A percentile compares a stretch with the other conserved stretches of the same genome.
These are phyloP conservation scores for Botrytis porri DNA, from an alignment of 2,329 filamentous ascomycete species.

Conservation along the genomic window DNA sequence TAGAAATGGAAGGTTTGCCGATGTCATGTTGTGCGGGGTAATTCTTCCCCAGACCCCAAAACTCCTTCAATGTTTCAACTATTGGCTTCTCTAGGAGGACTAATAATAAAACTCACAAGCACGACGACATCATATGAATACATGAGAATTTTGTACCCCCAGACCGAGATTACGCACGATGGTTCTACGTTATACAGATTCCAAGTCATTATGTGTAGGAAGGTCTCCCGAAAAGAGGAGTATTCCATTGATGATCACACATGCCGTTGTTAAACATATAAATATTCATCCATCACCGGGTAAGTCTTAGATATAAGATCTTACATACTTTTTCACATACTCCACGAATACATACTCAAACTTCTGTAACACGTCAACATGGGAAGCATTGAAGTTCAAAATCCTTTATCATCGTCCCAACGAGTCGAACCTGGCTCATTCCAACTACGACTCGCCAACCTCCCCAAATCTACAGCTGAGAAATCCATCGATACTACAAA, in stretches of 20 bases:
- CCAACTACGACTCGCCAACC: slow-evolving; percentile 26
- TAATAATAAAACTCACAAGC: not conserved
- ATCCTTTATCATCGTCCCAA: slow-evolving; percentile 23
- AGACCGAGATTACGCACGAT: not conserved
- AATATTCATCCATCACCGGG: not conserved
- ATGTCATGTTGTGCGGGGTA: slow-evolving; percentile 14
- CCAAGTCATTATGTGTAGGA: not conserved
- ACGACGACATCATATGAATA: not conserved
- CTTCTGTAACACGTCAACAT: slow-evolving; percentile 21
- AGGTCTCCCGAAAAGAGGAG: slow-evolving; percentile 5
- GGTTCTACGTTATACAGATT: not conserved
- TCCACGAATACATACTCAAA: not conserved
- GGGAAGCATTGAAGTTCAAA: slow-evolving; percentile 24
- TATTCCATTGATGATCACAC: not conserved
- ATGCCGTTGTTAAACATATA: not conserved
- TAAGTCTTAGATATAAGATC: not conserved
- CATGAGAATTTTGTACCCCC: not conserved
- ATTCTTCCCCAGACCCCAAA: not conserved
- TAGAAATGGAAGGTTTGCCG: slow-evolving; percentile 14
- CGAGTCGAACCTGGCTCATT: slow-evolving; percentile 33
- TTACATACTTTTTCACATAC: not conserved
- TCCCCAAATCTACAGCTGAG: slow-evolving; percentile 21
- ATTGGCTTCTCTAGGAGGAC: not conserved
- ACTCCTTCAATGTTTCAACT: not conserved
- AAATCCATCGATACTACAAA: slow-evolving; percentile 23